Percentiles rank a stretch among this genome's conserved stretches.
Conservation (phyloP, 805 yeast genomes). For the Nakazawaea ishiwadae region DNA sequence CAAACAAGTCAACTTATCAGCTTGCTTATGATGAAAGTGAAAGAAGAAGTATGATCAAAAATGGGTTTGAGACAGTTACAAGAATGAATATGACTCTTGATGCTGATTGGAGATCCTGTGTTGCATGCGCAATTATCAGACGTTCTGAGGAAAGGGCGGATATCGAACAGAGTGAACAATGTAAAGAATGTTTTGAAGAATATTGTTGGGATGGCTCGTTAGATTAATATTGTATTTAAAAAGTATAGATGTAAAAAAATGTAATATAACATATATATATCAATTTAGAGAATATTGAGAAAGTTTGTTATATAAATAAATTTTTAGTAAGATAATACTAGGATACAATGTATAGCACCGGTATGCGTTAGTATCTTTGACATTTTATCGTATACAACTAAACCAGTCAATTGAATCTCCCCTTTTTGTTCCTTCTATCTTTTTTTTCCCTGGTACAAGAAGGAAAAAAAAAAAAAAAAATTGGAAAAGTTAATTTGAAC, state of each 20-base stretch:
- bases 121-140: constrained; percentile 54
- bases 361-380: no score
- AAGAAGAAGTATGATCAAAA: constrained; percentile 37
- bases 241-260: neutral
- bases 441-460: no score
- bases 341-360: no score
- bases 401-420: no score
- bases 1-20: constrained; percentile 59
- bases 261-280: neutral
- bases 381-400: no score
- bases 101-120: constrained; percentile 36
- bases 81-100: constrained; percentile 33
- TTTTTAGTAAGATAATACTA: no score
- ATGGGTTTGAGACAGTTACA: constrained; percentile 50
- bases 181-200: constrained; percentile 29
- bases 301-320: no score
- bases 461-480: no score
- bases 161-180: constrained; percentile 15
- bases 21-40: constrained; percentile 43
- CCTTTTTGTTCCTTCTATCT: no score
- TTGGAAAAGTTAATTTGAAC: neutral
- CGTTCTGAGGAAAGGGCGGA: constrained; percentile 41
- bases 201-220: constrained; percentile 26
- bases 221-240: neutral
- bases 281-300: no score